A percentile compares a stretch with the other conserved stretches of the same genome.
These are phyloP conservation scores for Penicillium vulpinum DNA, from an alignment of 2,329 filamentous ascomycete genomes.

Conservation along the genomic window DNA sequence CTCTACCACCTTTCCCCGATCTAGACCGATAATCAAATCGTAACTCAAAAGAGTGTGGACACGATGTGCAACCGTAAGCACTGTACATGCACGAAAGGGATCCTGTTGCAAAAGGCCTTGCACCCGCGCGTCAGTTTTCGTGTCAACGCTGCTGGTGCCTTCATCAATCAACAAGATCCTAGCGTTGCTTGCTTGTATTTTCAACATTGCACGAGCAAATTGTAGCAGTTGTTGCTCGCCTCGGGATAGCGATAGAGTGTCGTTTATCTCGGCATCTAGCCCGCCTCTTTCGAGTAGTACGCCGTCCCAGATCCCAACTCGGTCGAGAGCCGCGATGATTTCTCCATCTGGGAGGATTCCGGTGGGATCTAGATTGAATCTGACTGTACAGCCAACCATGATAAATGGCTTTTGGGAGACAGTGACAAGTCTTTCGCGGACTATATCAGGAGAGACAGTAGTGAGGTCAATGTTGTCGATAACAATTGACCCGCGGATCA, in stretches of 20 bases:
- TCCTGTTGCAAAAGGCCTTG: background rate
- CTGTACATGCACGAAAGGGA: background rate
- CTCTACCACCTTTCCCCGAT: background rate
- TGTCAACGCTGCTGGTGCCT: background rate
- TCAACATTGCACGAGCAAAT: background rate
- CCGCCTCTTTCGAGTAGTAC: background rate
- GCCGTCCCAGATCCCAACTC: background rate
- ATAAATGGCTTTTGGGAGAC: background rate
- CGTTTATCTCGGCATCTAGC: background rate
- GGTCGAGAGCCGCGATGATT: background rate
- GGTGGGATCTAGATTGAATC: background rate
- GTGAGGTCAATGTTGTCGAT: background rate
- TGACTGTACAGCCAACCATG: background rate
- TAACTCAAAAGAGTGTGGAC: background rate
- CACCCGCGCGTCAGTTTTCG: background rate
- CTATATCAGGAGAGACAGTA: background rate
- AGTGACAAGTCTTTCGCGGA: background rate
- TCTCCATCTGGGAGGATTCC: background rate
- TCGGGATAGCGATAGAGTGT: background rate
- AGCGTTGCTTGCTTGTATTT: background rate
- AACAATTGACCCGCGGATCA: background rate
- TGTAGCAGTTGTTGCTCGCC: background rate
- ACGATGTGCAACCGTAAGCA: background rate
- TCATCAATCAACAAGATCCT: background rate
- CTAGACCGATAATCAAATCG: background rate